Base-by-base conservation (phyloP, 106 monocot genomes). In the Dendrobium officinale region DNA sequence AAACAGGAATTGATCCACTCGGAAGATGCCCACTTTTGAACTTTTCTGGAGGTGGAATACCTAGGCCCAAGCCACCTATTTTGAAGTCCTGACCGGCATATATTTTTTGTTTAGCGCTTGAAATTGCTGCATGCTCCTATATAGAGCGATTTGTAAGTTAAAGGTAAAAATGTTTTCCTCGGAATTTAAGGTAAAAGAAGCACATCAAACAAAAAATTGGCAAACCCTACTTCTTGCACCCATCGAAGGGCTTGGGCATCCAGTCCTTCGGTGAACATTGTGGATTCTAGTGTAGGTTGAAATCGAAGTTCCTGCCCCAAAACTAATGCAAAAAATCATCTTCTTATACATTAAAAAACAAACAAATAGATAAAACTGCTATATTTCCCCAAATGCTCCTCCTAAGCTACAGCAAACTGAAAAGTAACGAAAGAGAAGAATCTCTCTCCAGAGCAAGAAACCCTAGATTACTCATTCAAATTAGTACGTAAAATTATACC, bases 221-320 rank as follows among this genome's bases (percentile, higher is more conserved):
- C 70, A 33, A 70, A 73, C 9, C 73, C 18, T 73, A 73, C 73
- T 37, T 73, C 73, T 20, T 73, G 42, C 1, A 73, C 73, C 73
- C 73, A 73, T 73, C 42, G 40, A 42, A 73, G 73, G 43, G 73
- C 73, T 37, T 42, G 40, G 19, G 73, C 13, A 20, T 73, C 73
- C 73, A 73, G 42, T 42, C 73, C 73, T 42, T 73, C 73, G 6
- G 73, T 42, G 73, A 73, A 73, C 73, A 73, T 73, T 42, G 40
- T 42, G 73, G 42, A 42, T 73, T 7, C 73, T 43, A 37, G 17
- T 4, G 42, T 5, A 73, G 3, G 2, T 70, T 33, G 70, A 2
- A 5, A 61, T 61, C 61, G 24, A 22, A 13, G 51, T 51, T 51
- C 51, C 51, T 8, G 5, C 19, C 2, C n/a, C 5, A 70, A 70